phyloP scores from a whole-genome alignment of 176 grass and related monocot genomes.

The Rhynchospora breviuscula region DNA sequence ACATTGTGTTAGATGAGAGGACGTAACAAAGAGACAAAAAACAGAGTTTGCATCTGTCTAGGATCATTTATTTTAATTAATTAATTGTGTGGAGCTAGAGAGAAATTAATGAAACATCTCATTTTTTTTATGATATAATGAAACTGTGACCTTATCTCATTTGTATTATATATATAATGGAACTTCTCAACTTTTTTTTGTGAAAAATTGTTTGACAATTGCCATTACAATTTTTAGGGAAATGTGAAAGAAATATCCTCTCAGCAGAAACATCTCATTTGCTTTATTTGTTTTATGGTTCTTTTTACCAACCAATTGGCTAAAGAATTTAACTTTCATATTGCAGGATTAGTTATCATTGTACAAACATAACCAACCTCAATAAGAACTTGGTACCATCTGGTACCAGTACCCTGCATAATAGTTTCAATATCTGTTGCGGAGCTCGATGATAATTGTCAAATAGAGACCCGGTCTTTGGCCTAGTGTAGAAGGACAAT shows the following conservation, averaged over 20 bases:
- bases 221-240: no score
- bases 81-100: no score
- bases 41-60: no score
- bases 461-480: no score
- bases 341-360: not conserved
- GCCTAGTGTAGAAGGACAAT: no score
- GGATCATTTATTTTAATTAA: no score
- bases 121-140: no score
- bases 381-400: not conserved
- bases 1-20: no score
- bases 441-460: not conserved
- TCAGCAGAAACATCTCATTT: not conserved
- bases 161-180: not conserved
- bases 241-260: no score
- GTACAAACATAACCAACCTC: not conserved
- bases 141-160: not conserved
- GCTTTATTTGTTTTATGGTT: not conserved
- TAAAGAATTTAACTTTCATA: not conserved
- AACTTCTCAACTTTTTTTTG: not conserved
- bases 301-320: not conserved
- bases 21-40: no score
- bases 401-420: not conserved
- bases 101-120: no score
- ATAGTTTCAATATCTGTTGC: not conserved
- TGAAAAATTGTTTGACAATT: no score